phyloP scores from a whole-genome alignment of 805 yeast species.

The Saccharomycopsis javanensis region DNA sequence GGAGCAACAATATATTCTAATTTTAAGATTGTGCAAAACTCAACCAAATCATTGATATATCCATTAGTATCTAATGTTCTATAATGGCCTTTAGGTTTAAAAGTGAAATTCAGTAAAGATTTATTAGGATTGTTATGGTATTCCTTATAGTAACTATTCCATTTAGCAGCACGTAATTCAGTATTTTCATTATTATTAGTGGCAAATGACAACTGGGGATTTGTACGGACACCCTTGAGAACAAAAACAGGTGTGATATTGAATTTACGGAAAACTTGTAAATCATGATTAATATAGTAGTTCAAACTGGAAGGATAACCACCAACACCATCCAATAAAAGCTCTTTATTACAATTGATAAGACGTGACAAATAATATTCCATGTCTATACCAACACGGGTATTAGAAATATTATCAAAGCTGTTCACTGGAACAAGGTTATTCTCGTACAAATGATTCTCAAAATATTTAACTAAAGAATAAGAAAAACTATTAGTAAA shows the following conservation, averaged over 20 bases:
- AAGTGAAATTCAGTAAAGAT: slow-evolving; percentile 26
- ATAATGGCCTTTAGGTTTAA: not conserved
- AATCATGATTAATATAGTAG: slow-evolving; percentile 48
- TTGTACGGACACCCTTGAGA: slow-evolving; percentile 54
- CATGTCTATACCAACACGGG: slow-evolving; percentile 16
- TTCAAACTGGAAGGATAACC: slow-evolving; percentile 64
- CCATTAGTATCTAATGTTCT: slow-evolving; percentile 38
- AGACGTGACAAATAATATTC: slow-evolving; percentile 52
- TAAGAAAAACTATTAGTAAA: not conserved
- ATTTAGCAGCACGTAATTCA: slow-evolving; percentile 31
- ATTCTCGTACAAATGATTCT: slow-evolving; percentile 11
- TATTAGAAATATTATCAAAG: slow-evolving; percentile 26
- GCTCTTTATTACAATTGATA: slow-evolving; percentile 50
- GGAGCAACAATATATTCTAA: slow-evolving; percentile 75
- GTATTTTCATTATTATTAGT: not conserved
- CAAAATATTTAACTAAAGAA: slow-evolving; percentile 14
- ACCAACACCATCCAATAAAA: slow-evolving; percentile 65
- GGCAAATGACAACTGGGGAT: slow-evolving; percentile 24
- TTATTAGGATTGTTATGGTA: slow-evolving; percentile 24
- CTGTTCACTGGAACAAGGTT: slow-evolving; percentile 7
- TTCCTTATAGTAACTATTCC: slow-evolving; percentile 34
- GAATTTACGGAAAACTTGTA: slow-evolving; percentile 47
- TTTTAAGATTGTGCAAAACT: slow-evolving; percentile 43
- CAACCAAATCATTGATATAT: slow-evolving; percentile 45
- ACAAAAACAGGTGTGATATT: slow-evolving; percentile 74